phyloP scores from a whole-genome alignment of 2,329 filamentous ascomycete species.

The Didymella lethalis region DNA sequence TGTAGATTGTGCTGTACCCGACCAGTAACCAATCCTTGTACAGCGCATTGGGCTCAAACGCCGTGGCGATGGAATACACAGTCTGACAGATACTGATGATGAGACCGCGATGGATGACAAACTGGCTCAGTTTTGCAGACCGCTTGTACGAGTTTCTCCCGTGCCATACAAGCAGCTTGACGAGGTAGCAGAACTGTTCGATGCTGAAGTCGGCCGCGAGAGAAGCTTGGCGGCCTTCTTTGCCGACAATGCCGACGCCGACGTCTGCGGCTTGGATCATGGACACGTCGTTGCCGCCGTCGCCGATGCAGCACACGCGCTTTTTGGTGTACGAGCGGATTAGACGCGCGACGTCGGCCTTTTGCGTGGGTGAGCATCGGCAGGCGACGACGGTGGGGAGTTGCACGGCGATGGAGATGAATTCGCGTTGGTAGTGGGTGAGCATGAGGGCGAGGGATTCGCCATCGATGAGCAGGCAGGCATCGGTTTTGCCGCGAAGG shows the following conservation, averaged over 20 bases:
- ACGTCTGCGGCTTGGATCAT: conserved; percentile 99
- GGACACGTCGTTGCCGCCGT: conserved; percentile 96
- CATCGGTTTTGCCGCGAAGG: conserved; percentile 81
- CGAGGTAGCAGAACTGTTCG: conserved; percentile 91
- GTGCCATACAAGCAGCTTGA: conserved; percentile 98
- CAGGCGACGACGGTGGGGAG: conserved; percentile 94
- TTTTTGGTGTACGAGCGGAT: conserved; percentile 94
- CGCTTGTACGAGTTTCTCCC: conserved; percentile 97
- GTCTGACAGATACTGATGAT: conserved; percentile 97
- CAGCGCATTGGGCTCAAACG: conserved; percentile 91
- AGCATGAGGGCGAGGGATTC: conserved; percentile 87
- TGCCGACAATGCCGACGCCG: conserved; percentile 96
- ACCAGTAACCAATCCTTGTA: conserved; percentile 97
- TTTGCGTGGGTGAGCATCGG: conserved; percentile 95
- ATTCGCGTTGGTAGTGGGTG: conserved; percentile 80
- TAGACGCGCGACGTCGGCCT: conserved; percentile 89
- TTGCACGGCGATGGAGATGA: conserved; percentile 85
- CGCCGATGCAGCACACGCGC: conserved; percentile 95
- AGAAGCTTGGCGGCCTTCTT: conserved; percentile 94
- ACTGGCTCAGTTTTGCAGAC: conserved; percentile 92
- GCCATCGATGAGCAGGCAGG: conserved; percentile 93
- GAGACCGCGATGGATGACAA: conserved; percentile 95
- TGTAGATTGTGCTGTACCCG: conserved; percentile 95
- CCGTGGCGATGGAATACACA: conserved; percentile 92
- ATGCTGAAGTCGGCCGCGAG: conserved; percentile 97